A percentile compares a stretch with the other conserved stretches of the same genome.
These are phyloP conservation scores for Fraxinus excelsior DNA, from an alignment of 257 asterid genomes.

Conservation along the genomic window DNA sequence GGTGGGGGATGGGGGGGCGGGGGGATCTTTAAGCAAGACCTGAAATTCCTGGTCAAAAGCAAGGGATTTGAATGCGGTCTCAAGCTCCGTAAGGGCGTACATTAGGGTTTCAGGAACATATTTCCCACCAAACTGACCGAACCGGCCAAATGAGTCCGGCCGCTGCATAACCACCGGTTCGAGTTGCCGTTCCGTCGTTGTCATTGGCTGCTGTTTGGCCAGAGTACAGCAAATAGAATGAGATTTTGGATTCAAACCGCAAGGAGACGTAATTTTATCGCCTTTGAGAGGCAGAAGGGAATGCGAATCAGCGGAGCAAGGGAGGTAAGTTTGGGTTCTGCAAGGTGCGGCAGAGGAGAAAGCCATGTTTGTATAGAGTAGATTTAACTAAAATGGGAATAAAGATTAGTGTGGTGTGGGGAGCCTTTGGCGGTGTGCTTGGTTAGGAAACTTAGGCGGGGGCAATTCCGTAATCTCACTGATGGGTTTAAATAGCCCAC, in stretches of 20 bases:
- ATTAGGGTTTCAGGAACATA: conserved; percentile 91
- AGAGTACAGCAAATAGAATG: conserved; percentile 36
- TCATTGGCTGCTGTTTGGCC: conserved; percentile 37
- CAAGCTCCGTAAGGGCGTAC: conserved; percentile 89
- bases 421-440: too few relatives aligned
- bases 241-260: conserved; percentile 25
- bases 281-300: conserved; percentile 27
- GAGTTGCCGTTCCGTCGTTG: conserved; percentile 38
- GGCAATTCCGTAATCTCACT: too few relatives aligned
- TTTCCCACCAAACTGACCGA: conserved; percentile 83
- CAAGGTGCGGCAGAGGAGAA: conserved; percentile 31
- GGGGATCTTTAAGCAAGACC: conserved; percentile 38
- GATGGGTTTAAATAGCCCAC: too few relatives aligned
- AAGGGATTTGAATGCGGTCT: conserved; percentile 67
- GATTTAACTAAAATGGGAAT: not conserved
- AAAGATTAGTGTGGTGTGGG: too few relatives aligned
- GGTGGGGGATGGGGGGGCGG: too few relatives aligned
- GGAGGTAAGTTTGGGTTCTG: conserved; percentile 41
- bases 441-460: too few relatives aligned
- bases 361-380: conserved; percentile 38
- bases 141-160: conserved; percentile 92
- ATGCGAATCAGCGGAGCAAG: conserved; percentile 35
- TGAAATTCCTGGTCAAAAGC: conserved; percentile 66
- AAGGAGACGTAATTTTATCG: conserved; percentile 15
- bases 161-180: conserved; percentile 39